These are phyloP conservation scores for Fusarium sp. DNA, from an alignment of 2,329 filamentous ascomycete species.

Conservation along the genomic window DNA sequence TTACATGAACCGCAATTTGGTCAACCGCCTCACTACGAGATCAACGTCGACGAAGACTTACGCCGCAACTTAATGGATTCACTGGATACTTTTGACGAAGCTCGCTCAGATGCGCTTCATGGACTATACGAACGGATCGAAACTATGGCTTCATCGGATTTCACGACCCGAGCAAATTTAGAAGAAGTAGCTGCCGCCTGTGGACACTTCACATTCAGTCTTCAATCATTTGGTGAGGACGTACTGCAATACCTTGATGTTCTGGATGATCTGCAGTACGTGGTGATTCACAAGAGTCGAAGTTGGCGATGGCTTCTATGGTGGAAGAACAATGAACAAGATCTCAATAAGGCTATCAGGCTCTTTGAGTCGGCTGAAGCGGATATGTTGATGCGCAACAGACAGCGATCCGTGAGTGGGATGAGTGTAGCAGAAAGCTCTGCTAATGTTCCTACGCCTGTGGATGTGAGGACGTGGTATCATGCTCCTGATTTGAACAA, in stretches of 20 bases:
- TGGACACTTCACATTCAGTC: constrained; percentile 92
- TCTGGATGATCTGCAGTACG: constrained; percentile 83
- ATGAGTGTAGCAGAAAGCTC: background rate
- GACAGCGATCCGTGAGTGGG: background rate
- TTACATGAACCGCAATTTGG: constrained; percentile 46
- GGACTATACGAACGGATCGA: constrained; percentile 84
- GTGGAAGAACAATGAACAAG: constrained; percentile 63
- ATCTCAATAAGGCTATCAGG: constrained; percentile 40
- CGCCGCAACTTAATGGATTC: constrained; percentile 81
- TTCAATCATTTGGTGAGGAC: constrained; percentile 91
- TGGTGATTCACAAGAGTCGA: constrained; percentile 69
- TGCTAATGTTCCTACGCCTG: background rate
- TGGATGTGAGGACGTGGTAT: constrained; percentile 21
- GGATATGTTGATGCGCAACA: constrained; percentile 30
- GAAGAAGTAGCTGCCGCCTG: constrained; percentile 97
- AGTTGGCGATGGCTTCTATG: constrained; percentile 88
- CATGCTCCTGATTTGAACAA: constrained; percentile 32
- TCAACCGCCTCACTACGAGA: constrained; percentile 57
- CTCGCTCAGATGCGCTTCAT: constrained; percentile 83
- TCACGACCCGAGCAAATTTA: constrained; percentile 79
- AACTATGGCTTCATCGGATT: constrained; percentile 62
- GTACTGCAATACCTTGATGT: constrained; percentile 84
- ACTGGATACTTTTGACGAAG: constrained; percentile 92
- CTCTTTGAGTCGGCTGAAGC: constrained; percentile 54
- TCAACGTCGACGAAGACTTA: constrained; percentile 80